Evolutionary conservation across 768 basidiomycete genomes (phyloP).

Genomic region (Leccinum broughii): DNA sequence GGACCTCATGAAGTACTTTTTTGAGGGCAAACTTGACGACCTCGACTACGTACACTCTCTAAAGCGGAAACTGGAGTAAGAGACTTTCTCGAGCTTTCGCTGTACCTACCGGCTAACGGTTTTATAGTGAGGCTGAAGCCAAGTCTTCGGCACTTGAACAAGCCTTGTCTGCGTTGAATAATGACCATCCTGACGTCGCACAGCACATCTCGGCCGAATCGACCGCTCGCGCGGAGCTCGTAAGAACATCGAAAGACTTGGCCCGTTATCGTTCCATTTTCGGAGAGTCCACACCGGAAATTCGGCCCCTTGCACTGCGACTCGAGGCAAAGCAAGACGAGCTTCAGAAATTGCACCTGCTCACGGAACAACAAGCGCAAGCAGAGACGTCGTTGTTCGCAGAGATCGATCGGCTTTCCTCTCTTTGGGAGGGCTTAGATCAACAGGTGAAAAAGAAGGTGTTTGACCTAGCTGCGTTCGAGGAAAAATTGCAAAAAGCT

Average conservation of each 20-base stretch:
- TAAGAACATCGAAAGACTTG: slow-evolving; percentile 47
- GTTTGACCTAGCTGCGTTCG: slow-evolving; percentile 72
- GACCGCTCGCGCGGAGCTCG: slow-evolving; percentile 50
- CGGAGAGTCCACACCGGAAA: slow-evolving; percentile 58
- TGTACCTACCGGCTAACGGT: slow-evolving; percentile 16
- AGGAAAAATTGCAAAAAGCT: slow-evolving; percentile 68
- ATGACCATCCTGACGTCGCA: slow-evolving; percentile 53
- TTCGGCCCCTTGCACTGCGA: slow-evolving; percentile 48
- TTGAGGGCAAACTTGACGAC: slow-evolving; percentile 54
- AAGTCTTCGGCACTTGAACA: slow-evolving; percentile 53
- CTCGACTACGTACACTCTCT: slow-evolving; percentile 52
- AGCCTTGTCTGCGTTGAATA: slow-evolving; percentile 44
- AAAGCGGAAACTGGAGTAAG: slow-evolving; percentile 58
- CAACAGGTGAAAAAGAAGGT: slow-evolving; percentile 81
- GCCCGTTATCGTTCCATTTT: slow-evolving; percentile 62
- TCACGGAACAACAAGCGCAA: slow-evolving; percentile 63
- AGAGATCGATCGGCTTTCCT: slow-evolving; percentile 83
- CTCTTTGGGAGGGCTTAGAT: slow-evolving; percentile 84
- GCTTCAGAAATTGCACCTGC: slow-evolving; percentile 57
- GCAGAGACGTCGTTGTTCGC: slow-evolving; percentile 75
- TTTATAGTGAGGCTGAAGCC: slow-evolving; percentile 51
- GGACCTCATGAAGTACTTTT: slow-evolving; percentile 72
- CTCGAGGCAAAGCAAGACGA: slow-evolving; percentile 71
- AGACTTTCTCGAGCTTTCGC: not conserved
- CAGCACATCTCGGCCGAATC: slow-evolving; percentile 51